Percentiles rank a stretch among this genome's conserved stretches.
These are phyloP conservation scores for Penicillium sp. DNA, from an alignment of 2,329 filamentous ascomycete species.

Conservation along the genomic window DNA sequence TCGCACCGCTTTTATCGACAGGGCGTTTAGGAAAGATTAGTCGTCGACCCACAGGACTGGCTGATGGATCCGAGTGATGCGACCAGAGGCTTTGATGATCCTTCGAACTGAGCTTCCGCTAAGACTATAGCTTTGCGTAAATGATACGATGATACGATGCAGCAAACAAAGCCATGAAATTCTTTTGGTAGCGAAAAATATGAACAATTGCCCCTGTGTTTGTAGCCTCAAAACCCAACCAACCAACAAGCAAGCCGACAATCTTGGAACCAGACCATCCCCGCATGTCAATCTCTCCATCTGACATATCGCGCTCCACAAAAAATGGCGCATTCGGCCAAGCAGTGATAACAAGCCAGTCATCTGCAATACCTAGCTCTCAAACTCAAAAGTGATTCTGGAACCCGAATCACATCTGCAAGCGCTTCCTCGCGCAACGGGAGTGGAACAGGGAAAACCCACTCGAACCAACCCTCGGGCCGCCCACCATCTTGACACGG, in stretches of 20 bases:
- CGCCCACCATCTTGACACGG: slow-evolving; percentile 11
- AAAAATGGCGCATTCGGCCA: slow-evolving; percentile 5
- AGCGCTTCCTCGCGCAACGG: slow-evolving; percentile 10
- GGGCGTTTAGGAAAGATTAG: neutral
- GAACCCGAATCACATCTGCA: slow-evolving; percentile 7
- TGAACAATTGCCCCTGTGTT: neutral
- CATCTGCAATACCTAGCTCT: slow-evolving; percentile 19
- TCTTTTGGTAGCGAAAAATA: neutral
- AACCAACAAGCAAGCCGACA: neutral
- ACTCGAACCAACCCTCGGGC: slow-evolving; percentile 8
- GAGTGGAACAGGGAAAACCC: slow-evolving; percentile 7
- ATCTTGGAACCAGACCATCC: neutral
- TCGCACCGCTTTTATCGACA: slow-evolving; percentile 11
- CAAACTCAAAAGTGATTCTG: slow-evolving; percentile 15
- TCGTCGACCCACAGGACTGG: slow-evolving; percentile 11
- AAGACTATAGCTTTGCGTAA: neutral
- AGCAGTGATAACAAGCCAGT: slow-evolving; percentile 9
- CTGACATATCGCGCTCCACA: slow-evolving; percentile 13
- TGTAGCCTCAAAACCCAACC: neutral
- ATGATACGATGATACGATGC: neutral
- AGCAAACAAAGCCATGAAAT: neutral
- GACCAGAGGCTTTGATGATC: slow-evolving; percentile 7
- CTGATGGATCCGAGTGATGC: slow-evolving; percentile 10
- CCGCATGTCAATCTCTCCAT: slow-evolving; percentile 6
- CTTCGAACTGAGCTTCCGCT: neutral